Evolutionary conservation across 345 rosid genomes (phyloP).

Genomic region (Brassica rapa): DNA sequence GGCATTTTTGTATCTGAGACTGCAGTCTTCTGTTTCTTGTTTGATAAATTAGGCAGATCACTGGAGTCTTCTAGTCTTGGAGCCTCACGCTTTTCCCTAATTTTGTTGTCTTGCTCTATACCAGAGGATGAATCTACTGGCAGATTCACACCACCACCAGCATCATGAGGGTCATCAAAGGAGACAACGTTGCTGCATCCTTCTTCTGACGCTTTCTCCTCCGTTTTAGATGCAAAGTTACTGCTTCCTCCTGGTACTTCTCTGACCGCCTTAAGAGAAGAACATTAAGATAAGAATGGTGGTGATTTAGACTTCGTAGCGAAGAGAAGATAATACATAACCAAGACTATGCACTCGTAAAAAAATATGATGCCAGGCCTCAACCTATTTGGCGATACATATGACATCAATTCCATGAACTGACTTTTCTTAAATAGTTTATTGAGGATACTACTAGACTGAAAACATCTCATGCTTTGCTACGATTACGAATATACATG

Average conservation of each 20-base stretch:
- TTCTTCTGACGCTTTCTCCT: conserved; percentile 43
- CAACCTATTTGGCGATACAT: conserved; percentile 10
- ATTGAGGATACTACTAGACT: background rate
- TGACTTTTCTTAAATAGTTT: background rate
- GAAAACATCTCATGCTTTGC: conserved; percentile 10
- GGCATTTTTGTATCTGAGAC: conserved; percentile 26
- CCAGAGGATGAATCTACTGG: conserved; percentile 44
- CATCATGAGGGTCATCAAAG: conserved; percentile 37
- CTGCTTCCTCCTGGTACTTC: conserved; percentile 52
- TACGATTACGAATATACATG: background rate
- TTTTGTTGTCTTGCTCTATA: conserved; percentile 38
- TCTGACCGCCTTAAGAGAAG: conserved; percentile 59
- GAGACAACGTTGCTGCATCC: conserved; percentile 40
- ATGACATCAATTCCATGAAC: conserved; percentile 27
- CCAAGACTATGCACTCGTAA: conserved; percentile 9
- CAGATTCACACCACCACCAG: conserved; percentile 34
- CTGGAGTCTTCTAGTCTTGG: conserved; percentile 30
- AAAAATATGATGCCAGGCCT: conserved; percentile 18
- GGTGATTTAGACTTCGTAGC: conserved; percentile 17
- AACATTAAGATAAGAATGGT: conserved; percentile 39
- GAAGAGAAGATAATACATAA: conserved; percentile 17
- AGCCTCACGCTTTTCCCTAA: conserved; percentile 64
- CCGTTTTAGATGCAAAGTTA: conserved; percentile 32
- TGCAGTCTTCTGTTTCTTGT: conserved; percentile 66
- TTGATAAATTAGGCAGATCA: conserved; percentile 42